These are phyloP conservation scores for Rubia balearica DNA, from an alignment of 305 asterid species.

Conservation along the genomic window DNA sequence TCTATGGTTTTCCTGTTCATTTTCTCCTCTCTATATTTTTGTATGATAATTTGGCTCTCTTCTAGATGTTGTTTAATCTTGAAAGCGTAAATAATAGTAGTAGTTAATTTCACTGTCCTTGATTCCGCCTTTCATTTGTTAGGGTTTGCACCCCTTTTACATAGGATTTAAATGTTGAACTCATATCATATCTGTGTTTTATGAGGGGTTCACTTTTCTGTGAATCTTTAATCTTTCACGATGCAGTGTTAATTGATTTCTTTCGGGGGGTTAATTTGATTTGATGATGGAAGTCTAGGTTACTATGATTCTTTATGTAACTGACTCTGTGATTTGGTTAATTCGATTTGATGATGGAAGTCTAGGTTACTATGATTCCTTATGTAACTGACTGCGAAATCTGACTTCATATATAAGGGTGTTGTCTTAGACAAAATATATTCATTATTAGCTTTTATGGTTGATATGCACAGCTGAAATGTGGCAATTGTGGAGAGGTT, in stretches of 20 bases:
- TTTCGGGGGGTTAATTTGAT: not conserved
- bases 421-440: not conserved
- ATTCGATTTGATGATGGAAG: not conserved
- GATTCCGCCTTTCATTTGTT: not conserved
- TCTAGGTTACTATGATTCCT: not conserved
- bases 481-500: constrained; percentile 72
- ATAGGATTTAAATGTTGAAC: not conserved
- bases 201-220: not conserved
- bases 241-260: no score
- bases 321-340: not conserved
- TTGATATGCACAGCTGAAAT: constrained; percentile 45
- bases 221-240: not conserved
- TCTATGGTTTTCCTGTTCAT: constrained; percentile 2
- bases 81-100: not conserved
- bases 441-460: constrained; percentile 6
- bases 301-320: not conserved
- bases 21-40: not conserved
- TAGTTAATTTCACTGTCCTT: not conserved
- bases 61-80: not conserved
- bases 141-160: not conserved
- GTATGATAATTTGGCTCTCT: not conserved
- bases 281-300: not conserved
- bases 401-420: not conserved
- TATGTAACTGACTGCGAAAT: not conserved
- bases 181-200: not conserved